Conservation (phyloP, 2,329 filamentous ascomycete genomes). For the Xylariomycetidae sp. region DNA sequence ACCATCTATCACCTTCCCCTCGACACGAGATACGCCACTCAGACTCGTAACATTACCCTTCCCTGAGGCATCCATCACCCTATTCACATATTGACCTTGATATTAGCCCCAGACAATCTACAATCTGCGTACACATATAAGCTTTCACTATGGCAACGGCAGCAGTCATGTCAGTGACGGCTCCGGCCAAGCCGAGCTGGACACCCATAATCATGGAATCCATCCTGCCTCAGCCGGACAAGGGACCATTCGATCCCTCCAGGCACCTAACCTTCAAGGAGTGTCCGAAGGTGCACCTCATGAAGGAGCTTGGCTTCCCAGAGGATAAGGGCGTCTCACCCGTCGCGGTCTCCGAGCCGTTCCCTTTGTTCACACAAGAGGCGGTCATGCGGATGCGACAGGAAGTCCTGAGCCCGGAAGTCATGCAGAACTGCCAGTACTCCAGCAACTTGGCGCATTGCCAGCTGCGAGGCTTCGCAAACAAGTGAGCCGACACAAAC, state of each 20-base stretch:
- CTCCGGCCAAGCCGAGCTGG: conserved; percentile 12
- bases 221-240: conserved; percentile 5
- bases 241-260: conserved; percentile 43
- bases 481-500: conserved; percentile 39
- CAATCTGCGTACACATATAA: too few species aligned
- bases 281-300: conserved; percentile 48
- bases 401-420: conserved; percentile 55
- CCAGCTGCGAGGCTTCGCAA: conserved; percentile 26
- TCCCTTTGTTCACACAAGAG: conserved; percentile 57
- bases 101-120: conserved; percentile 2
- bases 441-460: conserved; percentile 56
- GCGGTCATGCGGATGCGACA: conserved; percentile 57
- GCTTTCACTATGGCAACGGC: conserved; percentile 21
- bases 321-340: conserved; percentile 55
- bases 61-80: background rate
- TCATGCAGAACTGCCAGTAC: conserved; percentile 52
- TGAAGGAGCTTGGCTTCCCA: conserved; percentile 56
- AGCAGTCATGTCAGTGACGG: conserved; percentile 10
- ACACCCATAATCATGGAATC: conserved; percentile 20
- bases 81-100: background rate
- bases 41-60: too few species aligned
- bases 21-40: too few species aligned
- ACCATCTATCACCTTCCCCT: too few species aligned
- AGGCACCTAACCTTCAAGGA: conserved; percentile 52
- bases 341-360: conserved; percentile 61